Conservation (phyloP, 805 yeast species). For the Suhomyces prunicola region DNA sequence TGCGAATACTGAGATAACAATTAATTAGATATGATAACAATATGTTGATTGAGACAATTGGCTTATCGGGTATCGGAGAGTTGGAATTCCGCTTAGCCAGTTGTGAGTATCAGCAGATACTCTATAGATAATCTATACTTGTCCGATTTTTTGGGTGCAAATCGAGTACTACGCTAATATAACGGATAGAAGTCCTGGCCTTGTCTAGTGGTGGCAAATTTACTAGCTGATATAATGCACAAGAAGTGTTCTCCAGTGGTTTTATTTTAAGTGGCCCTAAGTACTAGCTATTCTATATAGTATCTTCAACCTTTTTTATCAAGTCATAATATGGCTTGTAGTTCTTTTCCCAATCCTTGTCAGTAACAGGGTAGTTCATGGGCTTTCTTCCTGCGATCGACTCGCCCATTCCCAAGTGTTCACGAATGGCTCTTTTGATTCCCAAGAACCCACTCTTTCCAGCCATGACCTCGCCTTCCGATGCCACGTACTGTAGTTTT, state of each 20-base stretch:
- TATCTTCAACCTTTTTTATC: conserved; percentile 6
- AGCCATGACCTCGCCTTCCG: conserved; percentile 47
- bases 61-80: neutral
- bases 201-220: too few species aligned
- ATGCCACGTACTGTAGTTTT: conserved; percentile 38
- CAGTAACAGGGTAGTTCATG: conserved; percentile 31
- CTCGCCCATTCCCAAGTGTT: conserved; percentile 42
- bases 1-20: neutral
- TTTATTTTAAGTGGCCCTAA: too few species aligned
- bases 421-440: conserved; percentile 41
- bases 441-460: conserved; percentile 45
- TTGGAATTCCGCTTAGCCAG: neutral
- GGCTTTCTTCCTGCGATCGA: conserved; percentile 47
- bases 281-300: neutral
- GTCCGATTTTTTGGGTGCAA: too few species aligned
- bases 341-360: conserved; percentile 5
- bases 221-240: too few species aligned
- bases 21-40: neutral
- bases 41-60: neutral
- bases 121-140: too few species aligned
- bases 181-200: too few species aligned
- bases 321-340: conserved; percentile 4
- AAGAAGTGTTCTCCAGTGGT: neutral
- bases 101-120: too few species aligned
- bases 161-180: neutral